A percentile compares a stretch with the other conserved stretches of the same genome.
Conservation (phyloP, 1,284 basidiomycete species). For the Pascua guehoae region DNA sequence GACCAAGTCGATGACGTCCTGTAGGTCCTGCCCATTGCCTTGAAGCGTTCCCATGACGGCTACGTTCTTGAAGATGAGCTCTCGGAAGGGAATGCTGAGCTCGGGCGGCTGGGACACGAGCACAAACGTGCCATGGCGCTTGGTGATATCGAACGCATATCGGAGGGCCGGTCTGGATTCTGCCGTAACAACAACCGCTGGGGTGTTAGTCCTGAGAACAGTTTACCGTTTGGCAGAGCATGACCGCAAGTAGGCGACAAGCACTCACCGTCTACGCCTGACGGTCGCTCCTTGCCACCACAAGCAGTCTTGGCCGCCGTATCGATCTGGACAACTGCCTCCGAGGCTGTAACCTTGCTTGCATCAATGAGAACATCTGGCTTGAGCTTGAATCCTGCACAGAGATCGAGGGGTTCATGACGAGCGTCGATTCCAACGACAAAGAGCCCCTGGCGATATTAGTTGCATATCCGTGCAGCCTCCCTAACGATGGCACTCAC, state of each 20-base stretch:
- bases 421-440: constrained; percentile 3
- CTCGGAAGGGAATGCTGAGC: constrained; percentile 16
- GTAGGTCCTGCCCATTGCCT: constrained; percentile 23
- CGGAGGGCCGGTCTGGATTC: background rate
- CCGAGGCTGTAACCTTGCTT: background rate
- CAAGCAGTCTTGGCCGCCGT: background rate
- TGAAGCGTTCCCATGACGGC: constrained; percentile 19
- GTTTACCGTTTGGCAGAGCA: too few species aligned
- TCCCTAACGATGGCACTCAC: constrained; percentile 17
- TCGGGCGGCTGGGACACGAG: constrained; percentile 21
- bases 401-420: background rate
- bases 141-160: constrained; percentile 16
- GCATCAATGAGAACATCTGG: constrained; percentile 2
- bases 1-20: constrained; percentile 21
- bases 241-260: too few species aligned
- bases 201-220: too few species aligned
- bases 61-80: constrained; percentile 22
- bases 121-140: constrained; percentile 20
- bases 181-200: background rate
- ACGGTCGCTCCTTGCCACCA: background rate
- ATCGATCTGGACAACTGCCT: background rate
- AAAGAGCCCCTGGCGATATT: background rate
- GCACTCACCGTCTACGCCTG: background rate
- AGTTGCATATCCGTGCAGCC: too few species aligned
- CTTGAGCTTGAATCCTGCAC: background rate